Evolutionary conservation across 1,139 yeast genomes (phyloP), one percentile per base, ranked within the genome.

Genomic region (Candida gigantensis): DNA sequence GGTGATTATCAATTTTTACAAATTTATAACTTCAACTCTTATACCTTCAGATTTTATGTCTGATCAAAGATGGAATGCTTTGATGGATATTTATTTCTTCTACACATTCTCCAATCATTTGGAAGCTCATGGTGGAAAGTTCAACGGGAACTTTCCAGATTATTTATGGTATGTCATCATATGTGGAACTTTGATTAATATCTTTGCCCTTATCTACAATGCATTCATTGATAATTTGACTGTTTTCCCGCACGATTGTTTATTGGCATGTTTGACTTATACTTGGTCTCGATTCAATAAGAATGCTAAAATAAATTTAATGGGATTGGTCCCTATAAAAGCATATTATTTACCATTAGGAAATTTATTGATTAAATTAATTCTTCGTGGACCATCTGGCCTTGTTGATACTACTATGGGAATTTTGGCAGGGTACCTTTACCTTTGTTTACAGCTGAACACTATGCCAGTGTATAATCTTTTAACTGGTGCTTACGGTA

Each of bases 321-420:
- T 77, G 49, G 74, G 75, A 1, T 57, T 80, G 39, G 57, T 80
- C 39, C 79, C 81, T 3, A 70, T 79, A 30, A 76, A 76, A 47
- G 84, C 82, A 0, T 76, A 77, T 37, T 68, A 79, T 43, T 58
- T 79, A 39, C 86, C 86, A 3, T 60, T 79, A 7, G 80, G 77
- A 33, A 72, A 76, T 29, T 47, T 78, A 25, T 73, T 75, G 1
- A 62, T 75, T 47, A 66, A 74, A 36, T 55, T 75, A 34, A 56
- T 79, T 15, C 53, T 68, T 3, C 68, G 63, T 24, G 81, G 81
- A 1, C 58, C 50, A 24, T 40, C 56, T 3, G 43, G 68, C 2
- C 65, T 75, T 35, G 48, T 67, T 11, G 66, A 68, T 41, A 62
- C 76, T 0, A 41, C 72, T 2, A 51, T 71, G 12, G 85, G 86